Evolutionary conservation across 2,329 filamentous ascomycete species (phyloP).

Genomic region (Fusarium azukiicola): DNA sequence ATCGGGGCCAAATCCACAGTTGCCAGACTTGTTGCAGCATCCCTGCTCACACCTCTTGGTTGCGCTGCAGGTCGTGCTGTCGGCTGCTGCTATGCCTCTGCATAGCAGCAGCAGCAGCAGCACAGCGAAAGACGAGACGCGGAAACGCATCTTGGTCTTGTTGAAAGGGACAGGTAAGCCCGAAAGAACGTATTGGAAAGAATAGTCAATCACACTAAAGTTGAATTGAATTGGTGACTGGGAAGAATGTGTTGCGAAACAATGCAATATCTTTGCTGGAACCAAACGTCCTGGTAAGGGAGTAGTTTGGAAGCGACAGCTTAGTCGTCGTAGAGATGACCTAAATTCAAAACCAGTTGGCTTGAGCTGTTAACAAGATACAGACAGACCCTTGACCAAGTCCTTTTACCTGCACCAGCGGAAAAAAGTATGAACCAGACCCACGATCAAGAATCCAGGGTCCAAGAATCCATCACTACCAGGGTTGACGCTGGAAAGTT

Average conservation of each 20-base stretch:
- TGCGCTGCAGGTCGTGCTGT: constrained; percentile 26
- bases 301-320: constrained; percentile 10
- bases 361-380: constrained; percentile 15
- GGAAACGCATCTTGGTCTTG: constrained; percentile 10
- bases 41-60: constrained; percentile 27
- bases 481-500: constrained; percentile 10
- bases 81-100: constrained; percentile 20
- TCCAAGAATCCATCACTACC: constrained; percentile 6
- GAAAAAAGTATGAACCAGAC: constrained; percentile 12
- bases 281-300: neutral
- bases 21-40: constrained; percentile 31
- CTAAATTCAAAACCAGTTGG: neutral
- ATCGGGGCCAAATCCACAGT: constrained; percentile 35
- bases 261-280: constrained; percentile 8
- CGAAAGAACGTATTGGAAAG: neutral
- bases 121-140: constrained; percentile 11
- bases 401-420: constrained; percentile 7
- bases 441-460: constrained; percentile 15
- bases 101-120: constrained; percentile 29
- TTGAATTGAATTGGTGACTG: neutral
- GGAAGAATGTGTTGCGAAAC: constrained; percentile 4
- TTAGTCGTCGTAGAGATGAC: neutral
- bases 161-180: neutral
- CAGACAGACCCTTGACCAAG: neutral
- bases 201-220: neutral